Evolutionary conservation across 2,329 filamentous ascomycete genomes (phyloP), one percentile per base, ranked within the genome.

Genomic region (Didymellaceae sp.): DNA sequence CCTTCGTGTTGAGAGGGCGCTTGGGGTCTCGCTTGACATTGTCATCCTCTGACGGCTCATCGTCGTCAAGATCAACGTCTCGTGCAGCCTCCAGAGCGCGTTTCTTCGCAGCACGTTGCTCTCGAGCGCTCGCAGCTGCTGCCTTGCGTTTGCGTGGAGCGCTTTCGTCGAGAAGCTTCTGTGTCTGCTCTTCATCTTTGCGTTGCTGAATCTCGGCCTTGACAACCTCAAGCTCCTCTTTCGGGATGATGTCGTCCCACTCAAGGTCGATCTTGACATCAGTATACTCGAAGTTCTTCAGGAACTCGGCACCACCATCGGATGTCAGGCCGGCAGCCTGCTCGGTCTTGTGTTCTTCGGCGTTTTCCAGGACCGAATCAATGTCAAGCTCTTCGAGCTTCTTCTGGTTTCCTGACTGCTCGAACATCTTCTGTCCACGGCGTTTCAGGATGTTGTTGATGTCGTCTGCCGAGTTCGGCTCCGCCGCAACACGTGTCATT

Each of bases 361-460:
- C 94, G 71, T 97, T 97, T 65, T 94, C 94, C 13, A 99, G 84
- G 30, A 99, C 94, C 7, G 92, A 91, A 70, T 99, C 95, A 62
- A 99, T 97, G 71, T 99, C 94, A 18, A 99, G 86, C 74, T 97
- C 91, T 75, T 99, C 94, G 5, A 99, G 82, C 70, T 96, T 94
- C 76, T 93, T 89, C 74, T 99, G 94, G 70, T 99, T 99, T 52
- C 91, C 90, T 9, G 90, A 94, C 72, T 97, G 93, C 74, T 97
- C 93, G 62, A 99, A 99, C 88, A 99, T 96, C 75, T 94, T 96
- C 70, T 97, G 94, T n/a, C 94, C 96, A 62, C 94, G 89, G 75
- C 93, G 91, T 78, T 97, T 97, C 67, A 99, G 83, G 52, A 99
- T 96, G 73, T 90, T 89, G 56, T 94, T 96, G 59, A 97, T 97